A percentile compares a stretch with the other conserved stretches of the same genome.
phyloP scores from a whole-genome alignment of 1,139 yeast genomes.

The Geotrichum restrictum region DNA sequence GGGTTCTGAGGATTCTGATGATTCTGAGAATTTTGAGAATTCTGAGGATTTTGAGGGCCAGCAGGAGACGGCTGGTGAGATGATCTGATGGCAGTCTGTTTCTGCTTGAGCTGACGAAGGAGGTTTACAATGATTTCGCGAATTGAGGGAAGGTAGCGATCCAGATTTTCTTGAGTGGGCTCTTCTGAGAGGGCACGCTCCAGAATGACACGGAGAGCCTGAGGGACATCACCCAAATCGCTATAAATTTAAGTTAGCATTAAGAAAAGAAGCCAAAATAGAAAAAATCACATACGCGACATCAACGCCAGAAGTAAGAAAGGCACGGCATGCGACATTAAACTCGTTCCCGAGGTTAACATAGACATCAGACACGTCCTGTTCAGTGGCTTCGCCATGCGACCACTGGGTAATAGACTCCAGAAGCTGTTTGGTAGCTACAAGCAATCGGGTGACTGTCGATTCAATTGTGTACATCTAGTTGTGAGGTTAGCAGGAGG shows the following conservation, averaged over 20 bases:
- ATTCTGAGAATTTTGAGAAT: neutral
- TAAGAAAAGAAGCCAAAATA: neutral
- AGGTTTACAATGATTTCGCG: conserved; percentile 81
- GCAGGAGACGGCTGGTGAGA: conserved; percentile 3
- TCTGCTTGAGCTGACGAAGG: conserved; percentile 73
- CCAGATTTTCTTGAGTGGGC: conserved; percentile 80
- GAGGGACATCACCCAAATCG: conserved; percentile 77
- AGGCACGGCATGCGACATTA: conserved; percentile 76
- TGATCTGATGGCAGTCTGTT: conserved; percentile 46
- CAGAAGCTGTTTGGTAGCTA: conserved; percentile 81
- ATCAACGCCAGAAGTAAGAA: conserved; percentile 63
- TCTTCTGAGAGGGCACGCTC: conserved; percentile 85
- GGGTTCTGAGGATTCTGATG: neutral
- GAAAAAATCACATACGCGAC: conserved; percentile 40
- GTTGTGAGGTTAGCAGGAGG: neutral
- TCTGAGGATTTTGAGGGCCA: neutral
- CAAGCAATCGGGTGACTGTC: conserved; percentile 74
- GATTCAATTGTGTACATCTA: conserved; percentile 68
- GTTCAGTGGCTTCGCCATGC: conserved; percentile 67
- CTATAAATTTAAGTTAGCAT: conserved; percentile 25
- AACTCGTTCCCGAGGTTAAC: conserved; percentile 93
- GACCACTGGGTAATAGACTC: conserved; percentile 94
- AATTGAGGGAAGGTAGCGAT: conserved; percentile 75
- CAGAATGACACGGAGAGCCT: conserved; percentile 63
- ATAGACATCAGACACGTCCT: conserved; percentile 84